phyloP scores from a whole-genome alignment of 1,139 yeast species.

The Suhomyces kunorum region DNA sequence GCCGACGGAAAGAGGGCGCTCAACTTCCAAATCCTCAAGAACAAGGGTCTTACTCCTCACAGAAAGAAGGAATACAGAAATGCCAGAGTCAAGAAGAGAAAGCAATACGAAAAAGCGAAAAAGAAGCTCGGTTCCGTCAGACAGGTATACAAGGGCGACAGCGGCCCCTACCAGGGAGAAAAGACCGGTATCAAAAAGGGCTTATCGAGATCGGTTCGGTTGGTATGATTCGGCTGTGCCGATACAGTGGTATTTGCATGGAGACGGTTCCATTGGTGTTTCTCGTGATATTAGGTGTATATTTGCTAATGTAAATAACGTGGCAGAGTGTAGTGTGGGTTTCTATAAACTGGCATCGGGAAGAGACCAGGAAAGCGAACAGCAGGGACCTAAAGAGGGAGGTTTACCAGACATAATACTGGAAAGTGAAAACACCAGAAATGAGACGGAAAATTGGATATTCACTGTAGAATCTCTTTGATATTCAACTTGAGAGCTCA shows the following conservation, averaged over 20 bases:
- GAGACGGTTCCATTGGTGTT: no score
- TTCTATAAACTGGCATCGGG: constrained; percentile 3
- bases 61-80: constrained; percentile 93
- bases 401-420: no score
- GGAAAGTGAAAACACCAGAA: no score
- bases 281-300: constrained; percentile 3
- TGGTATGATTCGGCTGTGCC: constrained; percentile 31
- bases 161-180: constrained; percentile 91
- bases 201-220: constrained; percentile 79
- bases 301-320: constrained; percentile 2
- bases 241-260: background rate
- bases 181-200: constrained; percentile 97
- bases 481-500: background rate
- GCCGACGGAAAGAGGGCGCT: constrained; percentile 92
- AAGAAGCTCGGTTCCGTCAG: constrained; percentile 90
- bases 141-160: constrained; percentile 77
- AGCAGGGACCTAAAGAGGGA: no score
- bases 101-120: constrained; percentile 91
- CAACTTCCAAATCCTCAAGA: constrained; percentile 89
- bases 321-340: constrained; percentile 3
- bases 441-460: no score
- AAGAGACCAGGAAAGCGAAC: no score
- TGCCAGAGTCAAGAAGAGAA: constrained; percentile 97
- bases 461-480: no score
- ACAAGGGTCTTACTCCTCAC: constrained; percentile 92